phyloP scores from a whole-genome alignment of 23 red algal species.

The Chondrus crispus region DNA sequence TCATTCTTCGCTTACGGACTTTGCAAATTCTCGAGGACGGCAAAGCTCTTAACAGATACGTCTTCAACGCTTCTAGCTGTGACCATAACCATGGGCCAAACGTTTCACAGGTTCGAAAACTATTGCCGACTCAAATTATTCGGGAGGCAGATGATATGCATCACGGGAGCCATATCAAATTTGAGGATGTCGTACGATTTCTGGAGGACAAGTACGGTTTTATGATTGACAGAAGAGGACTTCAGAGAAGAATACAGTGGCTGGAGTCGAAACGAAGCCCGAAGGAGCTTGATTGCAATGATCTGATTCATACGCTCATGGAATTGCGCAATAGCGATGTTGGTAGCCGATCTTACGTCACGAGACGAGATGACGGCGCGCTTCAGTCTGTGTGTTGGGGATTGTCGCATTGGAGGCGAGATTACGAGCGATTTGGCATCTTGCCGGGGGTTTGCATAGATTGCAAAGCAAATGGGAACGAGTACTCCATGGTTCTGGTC shows the following conservation, averaged over 20 bases:
- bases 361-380: not conserved
- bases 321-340: not conserved
- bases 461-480: not conserved
- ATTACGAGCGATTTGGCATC: not conserved
- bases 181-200: not conserved
- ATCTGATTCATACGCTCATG: not conserved
- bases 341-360: not conserved
- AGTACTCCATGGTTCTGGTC: not conserved
- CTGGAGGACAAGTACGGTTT: constrained; percentile 16
- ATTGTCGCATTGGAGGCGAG: not conserved
- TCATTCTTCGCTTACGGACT: too few relatives aligned
- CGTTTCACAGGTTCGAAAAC: too few relatives aligned
- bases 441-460: not conserved
- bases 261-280: not conserved
- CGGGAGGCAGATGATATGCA: not conserved
- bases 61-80: too few relatives aligned
- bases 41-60: too few relatives aligned
- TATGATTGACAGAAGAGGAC: not conserved
- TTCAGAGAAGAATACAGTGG: not conserved
- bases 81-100: too few relatives aligned
- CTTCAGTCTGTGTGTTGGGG: not conserved
- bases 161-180: not conserved
- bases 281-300: not conserved
- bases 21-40: too few relatives aligned
- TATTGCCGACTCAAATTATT: not conserved